phyloP scores from a whole-genome alignment of 1,284 basidiomycete genomes.

The Apiotrichum laibachii region DNA sequence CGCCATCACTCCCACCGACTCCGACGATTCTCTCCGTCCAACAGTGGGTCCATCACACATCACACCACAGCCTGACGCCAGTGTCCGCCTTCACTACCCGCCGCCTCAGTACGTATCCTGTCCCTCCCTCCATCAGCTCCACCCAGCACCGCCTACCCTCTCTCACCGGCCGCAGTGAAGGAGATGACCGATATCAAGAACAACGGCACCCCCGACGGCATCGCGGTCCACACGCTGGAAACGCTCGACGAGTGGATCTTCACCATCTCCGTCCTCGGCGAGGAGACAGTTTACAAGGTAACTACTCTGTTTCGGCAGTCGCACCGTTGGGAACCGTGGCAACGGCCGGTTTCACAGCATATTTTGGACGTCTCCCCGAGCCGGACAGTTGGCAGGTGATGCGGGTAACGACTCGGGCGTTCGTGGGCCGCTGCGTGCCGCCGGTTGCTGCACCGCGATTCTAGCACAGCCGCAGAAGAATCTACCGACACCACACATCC shows the following conservation, averaged over 20 bases:
- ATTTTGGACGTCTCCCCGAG: too few species aligned
- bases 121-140: neutral
- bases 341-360: neutral
- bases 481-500: too few species aligned
- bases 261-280: constrained; percentile 41
- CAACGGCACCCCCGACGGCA: constrained; percentile 46
- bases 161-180: constrained; percentile 37
- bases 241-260: constrained; percentile 43
- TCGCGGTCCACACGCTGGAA: constrained; percentile 37
- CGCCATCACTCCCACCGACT: too few species aligned
- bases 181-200: constrained; percentile 45
- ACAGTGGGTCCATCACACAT: too few species aligned
- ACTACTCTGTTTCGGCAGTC: too few species aligned
- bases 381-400: too few species aligned
- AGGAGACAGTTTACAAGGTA: constrained; percentile 47
- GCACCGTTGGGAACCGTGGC: neutral
- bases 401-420: too few species aligned
- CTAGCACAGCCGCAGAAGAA: too few species aligned
- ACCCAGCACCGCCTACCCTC: neutral
- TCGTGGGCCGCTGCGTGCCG: too few species aligned
- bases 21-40: too few species aligned
- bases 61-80: too few species aligned
- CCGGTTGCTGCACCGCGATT: too few species aligned
- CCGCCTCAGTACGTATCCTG: constrained; percentile 16
- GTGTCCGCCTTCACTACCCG: constrained; percentile 7